Percentiles rank a stretch among this genome's conserved stretches.
These are phyloP conservation scores for Linnemannia exigua DNA, from an alignment of 192 early-diverging fungal species.

Conservation along the genomic window DNA sequence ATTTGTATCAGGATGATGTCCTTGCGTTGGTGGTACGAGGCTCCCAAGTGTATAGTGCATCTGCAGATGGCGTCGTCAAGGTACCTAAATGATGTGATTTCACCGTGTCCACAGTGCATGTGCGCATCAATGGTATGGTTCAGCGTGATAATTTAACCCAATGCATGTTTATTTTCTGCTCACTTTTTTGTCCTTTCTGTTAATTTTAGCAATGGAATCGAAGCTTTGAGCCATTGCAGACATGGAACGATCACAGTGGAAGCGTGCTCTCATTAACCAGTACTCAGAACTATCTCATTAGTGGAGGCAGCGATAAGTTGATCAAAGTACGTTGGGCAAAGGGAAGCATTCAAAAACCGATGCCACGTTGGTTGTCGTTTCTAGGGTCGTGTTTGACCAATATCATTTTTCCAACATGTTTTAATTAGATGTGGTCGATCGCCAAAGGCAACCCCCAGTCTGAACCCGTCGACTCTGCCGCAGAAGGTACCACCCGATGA, in stretches of 20 bases:
- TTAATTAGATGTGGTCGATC: slow-evolving; percentile 39
- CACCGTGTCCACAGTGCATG: neutral
- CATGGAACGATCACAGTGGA: slow-evolving; percentile 64
- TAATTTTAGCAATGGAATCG: slow-evolving; percentile 67
- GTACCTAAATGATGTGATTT: slow-evolving; percentile 54
- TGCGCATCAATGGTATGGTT: neutral
- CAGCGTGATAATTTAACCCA: neutral
- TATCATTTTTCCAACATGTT: neutral
- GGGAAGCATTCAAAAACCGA: neutral
- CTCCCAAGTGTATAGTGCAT: slow-evolving; percentile 70
- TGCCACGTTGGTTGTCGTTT: neutral
- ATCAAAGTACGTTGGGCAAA: slow-evolving; percentile 60
- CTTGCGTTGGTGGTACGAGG: slow-evolving; percentile 63
- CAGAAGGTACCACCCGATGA: slow-evolving; percentile 26
- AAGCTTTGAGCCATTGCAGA: slow-evolving; percentile 70
- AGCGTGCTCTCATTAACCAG: slow-evolving; percentile 72
- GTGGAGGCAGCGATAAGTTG: slow-evolving; percentile 71
- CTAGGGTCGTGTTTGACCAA: neutral
- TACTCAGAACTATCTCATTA: slow-evolving; percentile 65
- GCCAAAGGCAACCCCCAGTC: slow-evolving; percentile 21
- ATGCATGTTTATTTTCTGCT: neutral
- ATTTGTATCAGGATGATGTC: slow-evolving; percentile 67
- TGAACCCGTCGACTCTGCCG: slow-evolving; percentile 31
- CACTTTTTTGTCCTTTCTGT: neutral
- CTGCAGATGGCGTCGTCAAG: slow-evolving; percentile 77